Evolutionary conservation across 2,329 filamentous ascomycete species (phyloP).

Genomic region (Monosporascus sp.): DNA sequence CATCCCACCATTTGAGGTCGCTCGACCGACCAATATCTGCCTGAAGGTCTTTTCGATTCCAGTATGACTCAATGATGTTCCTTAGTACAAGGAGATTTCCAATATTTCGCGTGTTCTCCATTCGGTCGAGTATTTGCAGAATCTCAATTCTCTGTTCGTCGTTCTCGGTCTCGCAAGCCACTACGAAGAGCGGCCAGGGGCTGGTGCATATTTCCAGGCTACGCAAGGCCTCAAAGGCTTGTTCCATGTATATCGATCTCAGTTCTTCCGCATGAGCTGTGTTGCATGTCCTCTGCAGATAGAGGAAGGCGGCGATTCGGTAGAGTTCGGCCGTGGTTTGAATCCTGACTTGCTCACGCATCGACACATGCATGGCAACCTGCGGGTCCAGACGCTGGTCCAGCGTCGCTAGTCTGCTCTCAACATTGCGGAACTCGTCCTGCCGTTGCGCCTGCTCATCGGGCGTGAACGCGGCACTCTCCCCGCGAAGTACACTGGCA

Average conservation of each 20-base stretch:
- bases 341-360: constrained; percentile 24
- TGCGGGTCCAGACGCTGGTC: constrained; percentile 22
- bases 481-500: constrained; percentile 24
- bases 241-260: constrained; percentile 24
- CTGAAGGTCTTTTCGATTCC: constrained; percentile 39
- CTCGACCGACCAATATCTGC: constrained; percentile 23
- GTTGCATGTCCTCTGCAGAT: constrained; percentile 27
- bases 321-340: constrained; percentile 45
- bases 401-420: constrained; percentile 20
- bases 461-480: constrained; percentile 17
- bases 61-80: constrained; percentile 37
- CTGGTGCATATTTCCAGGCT: constrained; percentile 38
- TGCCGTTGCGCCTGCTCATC: constrained; percentile 20
- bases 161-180: constrained; percentile 37
- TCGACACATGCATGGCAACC: constrained; percentile 22
- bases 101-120: constrained; percentile 36
- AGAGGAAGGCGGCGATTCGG: constrained; percentile 41
- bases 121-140: constrained; percentile 34
- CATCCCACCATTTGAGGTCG: constrained; percentile 33
- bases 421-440: constrained; percentile 21
- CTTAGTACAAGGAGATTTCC: constrained; percentile 40
- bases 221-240: constrained; percentile 30
- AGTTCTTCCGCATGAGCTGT: constrained; percentile 19
- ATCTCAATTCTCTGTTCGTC: constrained; percentile 36
- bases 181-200: constrained; percentile 43